Evolutionary conservation across 2,329 filamentous ascomycete genomes (phyloP).

Genomic region (Paecilomyces dactylethromorphus): DNA sequence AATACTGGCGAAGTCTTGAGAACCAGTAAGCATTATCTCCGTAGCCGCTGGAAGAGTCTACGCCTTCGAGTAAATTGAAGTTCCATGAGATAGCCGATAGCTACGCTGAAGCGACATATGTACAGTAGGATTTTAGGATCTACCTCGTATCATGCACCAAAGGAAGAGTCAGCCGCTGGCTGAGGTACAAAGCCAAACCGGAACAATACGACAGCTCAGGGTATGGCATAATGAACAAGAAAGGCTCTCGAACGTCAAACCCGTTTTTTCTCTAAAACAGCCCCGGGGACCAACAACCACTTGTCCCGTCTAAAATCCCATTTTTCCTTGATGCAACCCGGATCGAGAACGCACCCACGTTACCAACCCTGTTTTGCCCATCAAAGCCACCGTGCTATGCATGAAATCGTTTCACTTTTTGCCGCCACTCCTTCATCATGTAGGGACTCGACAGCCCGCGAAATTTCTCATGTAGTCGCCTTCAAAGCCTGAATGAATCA

Average conservation of each 20-base stretch:
- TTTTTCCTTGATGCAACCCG: neutral
- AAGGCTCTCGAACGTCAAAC: neutral
- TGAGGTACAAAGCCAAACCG: neutral
- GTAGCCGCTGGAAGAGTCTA: neutral
- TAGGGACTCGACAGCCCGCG: neutral
- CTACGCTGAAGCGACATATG: neutral
- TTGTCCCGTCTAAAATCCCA: neutral
- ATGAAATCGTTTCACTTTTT: neutral
- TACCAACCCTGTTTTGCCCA: neutral
- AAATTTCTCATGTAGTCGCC: neutral
- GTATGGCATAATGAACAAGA: neutral
- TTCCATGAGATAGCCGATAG: neutral
- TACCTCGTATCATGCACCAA: neutral
- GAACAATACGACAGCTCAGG: neutral
- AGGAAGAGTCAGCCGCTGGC: neutral
- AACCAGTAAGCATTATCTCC: neutral
- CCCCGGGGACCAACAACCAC: neutral
- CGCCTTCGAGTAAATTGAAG: neutral
- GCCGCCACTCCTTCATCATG: neutral
- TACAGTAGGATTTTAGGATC: neutral
- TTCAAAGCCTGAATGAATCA: neutral
- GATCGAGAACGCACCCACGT: neutral
- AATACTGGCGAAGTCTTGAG: too few species aligned
- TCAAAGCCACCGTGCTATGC: conserved; percentile 3
- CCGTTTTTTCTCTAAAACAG: neutral